A percentile compares a stretch with the other conserved stretches of the same genome.
phyloP scores from a whole-genome alignment of 345 rosid genomes.

The Hevea brasiliensis region DNA sequence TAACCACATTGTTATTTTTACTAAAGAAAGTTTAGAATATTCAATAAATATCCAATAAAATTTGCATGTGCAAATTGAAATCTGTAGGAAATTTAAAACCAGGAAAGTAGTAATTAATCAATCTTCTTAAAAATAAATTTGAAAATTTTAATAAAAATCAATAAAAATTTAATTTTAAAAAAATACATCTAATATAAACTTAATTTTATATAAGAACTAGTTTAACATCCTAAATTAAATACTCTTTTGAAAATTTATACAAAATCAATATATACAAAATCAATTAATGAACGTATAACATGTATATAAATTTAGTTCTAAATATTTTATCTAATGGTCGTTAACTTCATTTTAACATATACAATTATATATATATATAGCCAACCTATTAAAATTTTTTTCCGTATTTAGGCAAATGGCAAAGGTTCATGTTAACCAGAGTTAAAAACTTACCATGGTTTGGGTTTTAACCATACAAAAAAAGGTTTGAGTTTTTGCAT shows the following conservation, averaged over 20 bases:
- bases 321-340: too few relatives aligned
- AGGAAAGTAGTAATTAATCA: too few relatives aligned
- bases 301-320: too few relatives aligned
- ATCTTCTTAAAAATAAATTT: not conserved
- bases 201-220: too few relatives aligned
- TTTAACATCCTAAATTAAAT: too few relatives aligned
- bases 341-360: too few relatives aligned
- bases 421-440: not conserved
- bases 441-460: conserved; percentile 30
- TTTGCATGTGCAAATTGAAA: not conserved
- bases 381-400: too few relatives aligned
- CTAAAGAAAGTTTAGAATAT: conserved; percentile 1
- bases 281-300: too few relatives aligned
- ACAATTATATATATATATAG: too few relatives aligned
- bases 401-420: conserved; percentile 13
- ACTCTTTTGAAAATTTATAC: too few relatives aligned
- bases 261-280: too few relatives aligned
- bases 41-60: not conserved
- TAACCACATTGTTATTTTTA: not conserved
- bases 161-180: not conserved
- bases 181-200: too few relatives aligned
- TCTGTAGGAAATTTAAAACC: not conserved
- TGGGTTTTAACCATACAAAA: conserved; percentile 9
- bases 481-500: not conserved
- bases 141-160: not conserved